Conservation (phyloP, 2,329 filamentous ascomycete species). For the Penicillium griseofulvum region DNA sequence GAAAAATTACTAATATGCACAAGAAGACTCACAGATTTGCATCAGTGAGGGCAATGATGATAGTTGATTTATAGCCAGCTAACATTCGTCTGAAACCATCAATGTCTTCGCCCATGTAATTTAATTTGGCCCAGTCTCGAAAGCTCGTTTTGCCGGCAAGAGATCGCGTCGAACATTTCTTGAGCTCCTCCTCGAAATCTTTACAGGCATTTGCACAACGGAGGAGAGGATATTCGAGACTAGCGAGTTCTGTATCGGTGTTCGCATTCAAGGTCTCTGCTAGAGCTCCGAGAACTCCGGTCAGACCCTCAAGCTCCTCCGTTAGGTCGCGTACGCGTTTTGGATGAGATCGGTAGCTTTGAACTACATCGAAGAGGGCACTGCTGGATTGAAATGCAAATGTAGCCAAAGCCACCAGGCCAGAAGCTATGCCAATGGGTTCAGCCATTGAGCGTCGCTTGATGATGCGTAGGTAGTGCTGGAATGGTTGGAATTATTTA, state of each 20-base stretch:
- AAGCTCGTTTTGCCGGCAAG: slow-evolving; percentile 40
- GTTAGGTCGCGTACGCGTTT: slow-evolving; percentile 42
- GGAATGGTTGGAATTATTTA: not conserved
- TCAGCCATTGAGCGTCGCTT: slow-evolving; percentile 35
- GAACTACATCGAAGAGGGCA: slow-evolving; percentile 38
- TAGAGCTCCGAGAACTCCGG: slow-evolving; percentile 37
- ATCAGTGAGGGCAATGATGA: slow-evolving; percentile 43
- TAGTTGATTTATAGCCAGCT: slow-evolving; percentile 44
- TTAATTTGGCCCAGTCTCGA: slow-evolving; percentile 47
- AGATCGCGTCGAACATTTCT: slow-evolving; percentile 37
- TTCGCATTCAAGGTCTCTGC: slow-evolving; percentile 28
- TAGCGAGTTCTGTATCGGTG: slow-evolving; percentile 28
- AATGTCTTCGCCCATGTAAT: slow-evolving; percentile 47
- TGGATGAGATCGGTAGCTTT: slow-evolving; percentile 40
- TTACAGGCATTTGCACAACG: slow-evolving; percentile 45
- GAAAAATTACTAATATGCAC: no score
- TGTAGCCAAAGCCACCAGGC: slow-evolving; percentile 32
- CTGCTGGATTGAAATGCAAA: slow-evolving; percentile 44
- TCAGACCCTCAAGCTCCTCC: slow-evolving; percentile 43
- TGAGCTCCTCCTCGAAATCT: slow-evolving; percentile 43
- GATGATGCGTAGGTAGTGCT: not conserved
- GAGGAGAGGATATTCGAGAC: slow-evolving; percentile 39
- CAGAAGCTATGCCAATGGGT: slow-evolving; percentile 39
- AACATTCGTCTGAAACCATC: slow-evolving; percentile 42
- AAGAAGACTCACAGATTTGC: slow-evolving; percentile 19